A percentile compares a stretch with the other conserved stretches of the same genome.
Evolutionary conservation across 1,139 yeast species (phyloP).

Genomic region (Yamadazyma sp.): DNA sequence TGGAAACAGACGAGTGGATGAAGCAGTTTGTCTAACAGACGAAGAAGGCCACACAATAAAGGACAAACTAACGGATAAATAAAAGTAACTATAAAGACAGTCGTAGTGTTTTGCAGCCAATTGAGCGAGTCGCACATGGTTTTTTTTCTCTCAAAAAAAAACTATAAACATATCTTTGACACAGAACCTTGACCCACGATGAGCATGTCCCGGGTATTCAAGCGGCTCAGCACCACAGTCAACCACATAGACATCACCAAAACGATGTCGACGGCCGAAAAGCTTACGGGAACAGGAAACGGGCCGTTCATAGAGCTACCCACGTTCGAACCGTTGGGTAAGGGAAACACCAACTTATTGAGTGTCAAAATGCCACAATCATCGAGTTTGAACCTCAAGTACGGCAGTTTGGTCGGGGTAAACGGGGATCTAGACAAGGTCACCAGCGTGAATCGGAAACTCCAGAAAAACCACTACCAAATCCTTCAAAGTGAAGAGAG

Average conservation of each 20-base stretch:
- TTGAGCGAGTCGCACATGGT: not conserved
- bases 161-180: no score
- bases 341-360: constrained; percentile 26
- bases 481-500: constrained; percentile 24
- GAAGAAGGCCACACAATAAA: not conserved
- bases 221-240: constrained; percentile 5
- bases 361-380: constrained; percentile 37
- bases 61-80: not conserved
- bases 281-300: constrained; percentile 30
- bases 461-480: constrained; percentile 25
- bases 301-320: constrained; percentile 47
- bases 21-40: constrained; percentile 22
- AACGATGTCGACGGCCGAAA: constrained; percentile 14
- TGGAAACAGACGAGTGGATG: constrained; percentile 46
- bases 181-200: no score
- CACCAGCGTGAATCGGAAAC: constrained; percentile 14
- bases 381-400: constrained; percentile 30
- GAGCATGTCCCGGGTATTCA: not conserved
- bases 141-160: not conserved
- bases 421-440: constrained; percentile 31
- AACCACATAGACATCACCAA: constrained; percentile 8
- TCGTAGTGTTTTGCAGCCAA: constrained; percentile 1
- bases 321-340: constrained; percentile 32
- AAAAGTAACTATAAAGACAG: no score
- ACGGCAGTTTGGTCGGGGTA: constrained; percentile 34